Base-by-base conservation (phyloP, 2,329 filamentous ascomycete genomes). In the Ophiostoma ulmi region DNA sequence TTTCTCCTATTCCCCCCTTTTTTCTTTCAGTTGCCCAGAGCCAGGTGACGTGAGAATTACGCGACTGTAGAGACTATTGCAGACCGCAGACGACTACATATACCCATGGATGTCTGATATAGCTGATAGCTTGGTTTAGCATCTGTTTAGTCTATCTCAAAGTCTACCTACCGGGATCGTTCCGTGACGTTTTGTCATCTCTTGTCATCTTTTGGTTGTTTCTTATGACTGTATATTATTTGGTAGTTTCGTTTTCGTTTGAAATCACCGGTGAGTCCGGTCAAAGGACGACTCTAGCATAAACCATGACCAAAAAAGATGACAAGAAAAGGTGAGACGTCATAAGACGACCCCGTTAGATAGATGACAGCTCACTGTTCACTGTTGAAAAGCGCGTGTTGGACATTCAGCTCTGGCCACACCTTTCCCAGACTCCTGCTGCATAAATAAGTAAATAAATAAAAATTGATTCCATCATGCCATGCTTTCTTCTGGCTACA, bases 111-210 rank as follows among this genome's bases (percentile, higher is more conserved):
- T 58, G 52, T 22, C 52, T 58, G 52, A 5, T 58, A 58, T 58
- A 58, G 22, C 52, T 58, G 52, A 58, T 58, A 58, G 52, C 26
- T 13, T 58, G 52, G 52, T 58, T 58, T 58, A 58, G 52, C 52
- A 58, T 58, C 22, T 7, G 44, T 13, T 11, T 58, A 58, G 52
- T 31, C n/a, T 22, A 58, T 58, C 8, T 11, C 2, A 48, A 1
- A 26, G 52, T 58, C 52, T 58, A 26, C 52, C 52, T 58, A 58
- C 52, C 52, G 52, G 52, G 52, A 58, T 26, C 52, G 52, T 58
- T 58, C 52, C 52, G 52, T 11, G n/a, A 22, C n/a, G n/a, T 58
- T 58, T n/a, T 26, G 48, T 55, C n/a, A 14, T 58, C 22, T n/a
- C 44, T 58, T 10, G 52, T 58, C 52, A 58, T 58, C 44, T 48